Conservation (phyloP, 345 rosid species). For the Fremontodendron californicum region DNA sequence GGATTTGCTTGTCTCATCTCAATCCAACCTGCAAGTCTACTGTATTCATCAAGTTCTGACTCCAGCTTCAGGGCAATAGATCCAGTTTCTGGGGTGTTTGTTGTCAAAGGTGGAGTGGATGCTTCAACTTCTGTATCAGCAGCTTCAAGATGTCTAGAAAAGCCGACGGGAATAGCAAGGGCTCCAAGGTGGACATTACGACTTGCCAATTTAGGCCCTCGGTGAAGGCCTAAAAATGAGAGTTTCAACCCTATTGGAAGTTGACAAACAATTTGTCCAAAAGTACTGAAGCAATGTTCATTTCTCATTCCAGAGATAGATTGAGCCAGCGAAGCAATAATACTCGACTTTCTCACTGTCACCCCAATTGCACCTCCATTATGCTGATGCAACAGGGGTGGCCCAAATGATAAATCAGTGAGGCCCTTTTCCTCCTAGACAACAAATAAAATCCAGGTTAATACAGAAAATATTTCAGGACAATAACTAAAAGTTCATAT, state of each 20-base stretch:
- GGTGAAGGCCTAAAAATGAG: constrained; percentile 59
- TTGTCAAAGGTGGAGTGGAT: constrained; percentile 20
- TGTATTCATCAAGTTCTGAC: constrained; percentile 53
- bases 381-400: constrained; percentile 58
- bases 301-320: constrained; percentile 42
- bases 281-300: constrained; percentile 47
- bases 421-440: constrained; percentile 57
- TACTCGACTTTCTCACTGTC: constrained; percentile 51
- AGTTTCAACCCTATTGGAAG: constrained; percentile 49
- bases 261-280: constrained; percentile 63
- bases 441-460: constrained; percentile 12
- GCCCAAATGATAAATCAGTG: constrained; percentile 57
- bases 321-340: constrained; percentile 56
- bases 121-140: constrained; percentile 24
- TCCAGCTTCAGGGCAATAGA: constrained; percentile 65
- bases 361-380: constrained; percentile 62
- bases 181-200: constrained; percentile 38
- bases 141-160: constrained; percentile 26
- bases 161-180: constrained; percentile 47
- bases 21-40: constrained; percentile 71
- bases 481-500: not conserved
- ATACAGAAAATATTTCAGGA: not conserved
- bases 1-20: constrained; percentile 52
- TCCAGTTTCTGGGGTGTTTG: constrained; percentile 24
- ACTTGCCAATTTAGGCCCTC: constrained; percentile 31